Percentiles rank a stretch among this genome's conserved stretches.
Evolutionary conservation across 257 asterid genomes (phyloP).

Genomic region (Verbascum thapsus): DNA sequence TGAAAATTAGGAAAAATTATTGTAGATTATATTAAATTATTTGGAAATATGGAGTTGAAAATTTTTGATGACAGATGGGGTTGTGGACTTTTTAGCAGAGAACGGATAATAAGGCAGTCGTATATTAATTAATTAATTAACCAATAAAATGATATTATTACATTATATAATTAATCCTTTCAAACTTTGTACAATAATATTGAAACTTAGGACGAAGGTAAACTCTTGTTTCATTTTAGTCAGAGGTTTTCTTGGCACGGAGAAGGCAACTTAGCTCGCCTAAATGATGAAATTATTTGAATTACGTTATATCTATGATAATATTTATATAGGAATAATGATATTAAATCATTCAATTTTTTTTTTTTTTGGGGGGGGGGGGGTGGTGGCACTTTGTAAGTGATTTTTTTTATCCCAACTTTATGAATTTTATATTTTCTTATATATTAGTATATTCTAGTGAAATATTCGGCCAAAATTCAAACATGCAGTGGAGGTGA

Average conservation of each 20-base stretch:
- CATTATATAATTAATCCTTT: neutral
- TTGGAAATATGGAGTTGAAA: constrained; percentile 31
- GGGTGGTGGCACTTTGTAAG: no score
- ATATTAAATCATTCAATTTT: no score
- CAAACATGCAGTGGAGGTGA: no score
- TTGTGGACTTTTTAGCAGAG: constrained; percentile 37
- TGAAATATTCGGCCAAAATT: no score
- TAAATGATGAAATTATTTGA: constrained; percentile 10
- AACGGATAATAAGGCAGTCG: constrained; percentile 41
- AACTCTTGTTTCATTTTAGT: constrained; percentile 28
- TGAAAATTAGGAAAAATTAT: constrained; percentile 33
- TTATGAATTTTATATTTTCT: no score
- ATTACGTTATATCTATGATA: no score
- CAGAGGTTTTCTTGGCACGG: constrained; percentile 3
- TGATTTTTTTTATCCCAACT: no score
- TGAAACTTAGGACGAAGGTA: constrained; percentile 29
- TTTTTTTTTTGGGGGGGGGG: no score
- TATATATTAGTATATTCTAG: no score
- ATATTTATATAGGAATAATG: no score
- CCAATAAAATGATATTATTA: constrained; percentile 8
- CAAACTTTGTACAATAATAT: constrained; percentile 9
- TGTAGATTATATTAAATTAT: constrained; percentile 14
- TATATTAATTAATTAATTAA: constrained; percentile 10
- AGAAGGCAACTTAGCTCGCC: neutral
- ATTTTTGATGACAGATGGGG: constrained; percentile 37